Base-by-base conservation (phyloP, 306 rosid species). In the Alnus rubra region DNA sequence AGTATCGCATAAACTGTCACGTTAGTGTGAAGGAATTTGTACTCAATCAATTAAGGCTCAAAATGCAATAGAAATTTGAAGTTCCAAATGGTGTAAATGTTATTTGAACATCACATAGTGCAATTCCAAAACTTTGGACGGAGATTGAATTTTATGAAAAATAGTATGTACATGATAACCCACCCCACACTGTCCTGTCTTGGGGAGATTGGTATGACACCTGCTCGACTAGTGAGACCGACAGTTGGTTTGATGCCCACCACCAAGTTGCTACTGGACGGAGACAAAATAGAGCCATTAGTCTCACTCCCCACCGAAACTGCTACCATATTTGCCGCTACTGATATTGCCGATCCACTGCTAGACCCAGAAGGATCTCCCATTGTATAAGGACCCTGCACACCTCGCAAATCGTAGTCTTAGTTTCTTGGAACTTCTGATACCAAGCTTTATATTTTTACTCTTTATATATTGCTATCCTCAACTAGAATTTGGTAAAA, bases 281-380 rank as follows among this genome's bases (percentile, higher is more conserved):
- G 90, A 49, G 88, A 83, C 18, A 85, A n/a, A 19, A 87, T 84
- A 2, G 91, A 91, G 0, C 88, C 88, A 70, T 80, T 79, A 3
- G 92, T 88, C 67, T 88, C 86, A 9, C 85, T 84, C 8, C 90
- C 95, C 1, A 91, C 33, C 28, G 92, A 74, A 7, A 84, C 79
- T 7, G 87, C 39, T 16, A 69, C 92, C 72, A 87, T 55, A 58
- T 87, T 87, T 23, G 95, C 85, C 1, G 92, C 84, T 4, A 69
- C 83, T 13, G 89, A 87, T 74, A 88, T 87, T 45, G 94, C 85
- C 14, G 94, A 35, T 31, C 89, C 88, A 78, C 88, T 81, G 31
- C 94, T 88, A 8, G 94, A 88, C n/a, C 94, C 89, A 76, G 88
- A 88, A 10, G 89, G 87, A 30, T 42, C 62, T 23, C 49, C 89